These are phyloP conservation scores for Crithidia brevicula DNA, from an alignment of 208 protist genomes.

Conservation along the genomic window DNA sequence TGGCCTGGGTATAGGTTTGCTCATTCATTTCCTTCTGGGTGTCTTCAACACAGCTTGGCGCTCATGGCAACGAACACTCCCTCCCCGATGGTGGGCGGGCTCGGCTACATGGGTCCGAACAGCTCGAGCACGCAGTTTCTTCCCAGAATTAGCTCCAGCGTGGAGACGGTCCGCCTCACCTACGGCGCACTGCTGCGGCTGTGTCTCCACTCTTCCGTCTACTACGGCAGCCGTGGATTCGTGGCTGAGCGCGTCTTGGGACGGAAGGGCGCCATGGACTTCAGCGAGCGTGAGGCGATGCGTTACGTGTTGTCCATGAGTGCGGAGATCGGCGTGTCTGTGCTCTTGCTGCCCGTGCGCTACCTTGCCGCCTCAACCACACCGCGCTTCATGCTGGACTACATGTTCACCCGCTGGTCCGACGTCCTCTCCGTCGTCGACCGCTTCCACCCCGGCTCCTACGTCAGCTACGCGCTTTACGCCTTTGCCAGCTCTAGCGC, in stretches of 20 bases:
- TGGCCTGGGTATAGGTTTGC: neutral
- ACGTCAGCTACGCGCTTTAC: conserved; percentile 65
- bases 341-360: conserved; percentile 59
- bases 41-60: too few species aligned
- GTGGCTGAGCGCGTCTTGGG: conserved; percentile 53
- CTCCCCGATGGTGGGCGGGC: conserved; percentile 19
- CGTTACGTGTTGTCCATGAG: conserved; percentile 58
- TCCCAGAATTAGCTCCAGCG: conserved; percentile 46
- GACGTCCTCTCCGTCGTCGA: conserved; percentile 68
- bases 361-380: conserved; percentile 81
- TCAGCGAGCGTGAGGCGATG: conserved; percentile 38
- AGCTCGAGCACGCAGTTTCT: conserved; percentile 40
- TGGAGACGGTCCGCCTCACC: conserved; percentile 62
- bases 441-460: conserved; percentile 63
- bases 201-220: conserved; percentile 58
- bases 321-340: conserved; percentile 65
- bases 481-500: conserved; percentile 64
- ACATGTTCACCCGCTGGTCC: conserved; percentile 70
- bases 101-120: conserved; percentile 10
- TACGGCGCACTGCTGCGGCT: conserved; percentile 75
- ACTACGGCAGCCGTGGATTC: conserved; percentile 58
- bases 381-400: conserved; percentile 84
- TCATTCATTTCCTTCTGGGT: neutral
- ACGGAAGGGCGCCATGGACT: conserved; percentile 31
- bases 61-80: conserved; percentile 1